Conservation (phyloP, 2,329 filamentous ascomycete genomes). For the Stemphylium beticola region DNA sequence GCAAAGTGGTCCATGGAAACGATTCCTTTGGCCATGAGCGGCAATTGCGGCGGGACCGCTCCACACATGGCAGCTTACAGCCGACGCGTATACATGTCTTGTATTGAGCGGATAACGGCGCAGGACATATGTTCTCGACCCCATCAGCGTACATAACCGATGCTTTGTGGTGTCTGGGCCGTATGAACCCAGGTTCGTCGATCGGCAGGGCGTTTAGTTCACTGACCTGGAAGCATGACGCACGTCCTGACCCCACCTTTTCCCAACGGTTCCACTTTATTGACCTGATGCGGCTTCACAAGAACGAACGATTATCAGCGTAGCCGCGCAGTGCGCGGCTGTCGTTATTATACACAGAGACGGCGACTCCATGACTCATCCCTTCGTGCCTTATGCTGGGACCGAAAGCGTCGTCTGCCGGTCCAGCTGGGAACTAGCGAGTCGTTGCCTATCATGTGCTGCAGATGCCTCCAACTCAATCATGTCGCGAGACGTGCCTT, state of each 20-base stretch:
- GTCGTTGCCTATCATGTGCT: slow-evolving; percentile 24
- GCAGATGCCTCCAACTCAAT: slow-evolving; percentile 25
- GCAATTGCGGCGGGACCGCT: slow-evolving; percentile 1
- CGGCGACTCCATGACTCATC: slow-evolving; percentile 9
- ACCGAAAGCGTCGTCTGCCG: slow-evolving; percentile 12
- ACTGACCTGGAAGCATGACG: slow-evolving; percentile 23
- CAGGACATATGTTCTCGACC: slow-evolving; percentile 11
- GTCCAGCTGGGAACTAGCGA: slow-evolving; percentile 22
- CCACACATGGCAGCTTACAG: neutral
- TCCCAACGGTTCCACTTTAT: slow-evolving; percentile 28
- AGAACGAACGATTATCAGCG: slow-evolving; percentile 10
- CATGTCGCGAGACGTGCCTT: slow-evolving; percentile 13
- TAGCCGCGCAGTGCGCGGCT: slow-evolving; percentile 44
- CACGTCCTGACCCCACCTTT: slow-evolving; percentile 26
- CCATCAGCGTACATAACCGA: neutral
- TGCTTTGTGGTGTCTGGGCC: slow-evolving; percentile 5
- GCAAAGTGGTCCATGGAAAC: slow-evolving; percentile 5
- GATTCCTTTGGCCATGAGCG: slow-evolving; percentile 2
- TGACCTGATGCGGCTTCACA: slow-evolving; percentile 12
- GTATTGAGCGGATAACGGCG: slow-evolving; percentile 8
- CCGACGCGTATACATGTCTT: neutral
- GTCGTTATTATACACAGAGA: slow-evolving; percentile 4
- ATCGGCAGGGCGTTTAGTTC: slow-evolving; percentile 22
- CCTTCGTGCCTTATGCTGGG: slow-evolving; percentile 4
- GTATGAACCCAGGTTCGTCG: slow-evolving; percentile 38